Evolutionary conservation across 2,329 filamentous ascomycete genomes (phyloP).

Genomic region (Sporothrix globosa): DNA sequence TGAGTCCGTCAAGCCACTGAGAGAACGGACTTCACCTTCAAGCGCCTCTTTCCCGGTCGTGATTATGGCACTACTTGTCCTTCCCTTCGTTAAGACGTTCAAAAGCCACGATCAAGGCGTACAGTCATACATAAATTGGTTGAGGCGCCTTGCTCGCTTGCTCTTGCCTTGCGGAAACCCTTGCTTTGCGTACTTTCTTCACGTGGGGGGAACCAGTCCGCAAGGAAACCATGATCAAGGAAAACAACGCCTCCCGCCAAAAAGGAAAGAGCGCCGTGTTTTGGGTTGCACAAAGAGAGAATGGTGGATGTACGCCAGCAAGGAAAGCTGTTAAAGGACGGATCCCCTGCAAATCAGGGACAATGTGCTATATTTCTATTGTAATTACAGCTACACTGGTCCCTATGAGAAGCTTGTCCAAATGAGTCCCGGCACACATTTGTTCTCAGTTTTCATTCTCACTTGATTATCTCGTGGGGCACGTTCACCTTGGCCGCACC

Average conservation of each 20-base stretch:
- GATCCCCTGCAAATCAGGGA: too few relatives aligned
- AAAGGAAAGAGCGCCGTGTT: not conserved
- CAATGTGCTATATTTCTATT: not conserved
- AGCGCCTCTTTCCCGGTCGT: not conserved
- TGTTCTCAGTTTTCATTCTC: not conserved
- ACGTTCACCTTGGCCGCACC: not conserved
- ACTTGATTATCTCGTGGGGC: slow-evolving; percentile 15
- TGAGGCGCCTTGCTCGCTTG: slow-evolving; percentile 1
- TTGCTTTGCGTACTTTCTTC: not conserved
- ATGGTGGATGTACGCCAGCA: not conserved
- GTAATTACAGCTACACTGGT: not conserved
- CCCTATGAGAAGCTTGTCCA: not conserved
- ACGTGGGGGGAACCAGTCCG: slow-evolving; percentile 8
- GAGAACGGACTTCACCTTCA: not conserved
- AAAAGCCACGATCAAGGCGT: slow-evolving; percentile 1
- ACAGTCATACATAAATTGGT: not conserved
- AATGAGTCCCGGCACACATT: slow-evolving; percentile 13
- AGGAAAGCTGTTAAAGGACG: not conserved
- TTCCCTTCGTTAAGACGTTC: not conserved
- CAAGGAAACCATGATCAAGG: not conserved
- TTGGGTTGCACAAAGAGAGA: not conserved
- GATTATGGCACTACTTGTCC: not conserved
- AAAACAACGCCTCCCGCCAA: not conserved
- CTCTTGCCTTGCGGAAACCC: not conserved
- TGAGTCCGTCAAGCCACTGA: not conserved